Base-by-base conservation (phyloP, 2,329 filamentous ascomycete genomes). In the Penicillium sp. region DNA sequence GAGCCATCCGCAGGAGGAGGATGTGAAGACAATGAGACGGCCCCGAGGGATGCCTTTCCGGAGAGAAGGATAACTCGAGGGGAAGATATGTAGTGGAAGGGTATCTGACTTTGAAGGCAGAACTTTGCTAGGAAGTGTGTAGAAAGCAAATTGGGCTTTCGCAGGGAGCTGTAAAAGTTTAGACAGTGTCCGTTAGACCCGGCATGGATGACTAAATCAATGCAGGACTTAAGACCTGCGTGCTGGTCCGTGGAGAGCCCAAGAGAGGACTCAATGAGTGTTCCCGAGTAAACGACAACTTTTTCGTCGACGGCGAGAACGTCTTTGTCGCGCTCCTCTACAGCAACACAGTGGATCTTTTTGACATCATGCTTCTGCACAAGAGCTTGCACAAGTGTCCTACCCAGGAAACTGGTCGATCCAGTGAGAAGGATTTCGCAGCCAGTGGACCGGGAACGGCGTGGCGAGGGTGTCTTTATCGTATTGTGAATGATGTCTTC, bases 151-250 rank as follows among this genome's bases (percentile, higher is more conserved):
- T 74, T 75, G 1, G 58, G 19, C 1, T 39, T 5, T 1, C 61
- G 61, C 1, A 75, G 58, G 2, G 51, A 48, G 2, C 52, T 42
- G 52, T 74, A 75, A 7, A 47, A 61, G 21, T 73, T 64, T 44
- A 64, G 43, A 44, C 62, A 66, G 0, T 64, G 68, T 14, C 63
- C 57, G n/a, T 75, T 71, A n/a, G 79, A 78, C 7, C 77, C 82
- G 48, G 71, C 75, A 65, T 84, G 87, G 23, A 89, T 79, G 46
- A 87, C 79, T 3, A 79, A 62, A 58, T 80, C 72, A 1, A 67
- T 72, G 3, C 61, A 42, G 3, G 43, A 23, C n/a, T 65, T 64
- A 2, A 83, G 59, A 1, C 23, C 23, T 2, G 46, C 14, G 11
- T 68, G 60, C 18, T 73, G 64, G 1, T 56, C 58, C 19, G 71